Evolutionary conservation across 768 basidiomycete genomes (phyloP).

Genomic region (Cystobasidium onofrii): DNA sequence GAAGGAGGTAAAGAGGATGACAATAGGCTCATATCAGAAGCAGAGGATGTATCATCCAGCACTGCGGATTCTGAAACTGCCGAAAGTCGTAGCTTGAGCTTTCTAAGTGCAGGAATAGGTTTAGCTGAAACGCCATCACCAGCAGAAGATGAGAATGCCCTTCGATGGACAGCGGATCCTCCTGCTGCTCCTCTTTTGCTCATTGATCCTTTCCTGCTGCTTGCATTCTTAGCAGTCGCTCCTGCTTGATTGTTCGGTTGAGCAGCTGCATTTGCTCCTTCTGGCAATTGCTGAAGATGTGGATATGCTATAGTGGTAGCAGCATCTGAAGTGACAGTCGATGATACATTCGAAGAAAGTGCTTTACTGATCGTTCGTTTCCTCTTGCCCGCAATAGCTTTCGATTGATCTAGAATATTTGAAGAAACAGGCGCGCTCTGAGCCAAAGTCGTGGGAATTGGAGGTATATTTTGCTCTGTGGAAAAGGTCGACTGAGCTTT

Average conservation of each 20-base stretch:
- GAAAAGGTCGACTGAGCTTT: background rate
- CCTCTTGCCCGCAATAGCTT: background rate
- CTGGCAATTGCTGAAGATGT: background rate
- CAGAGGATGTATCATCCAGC: background rate
- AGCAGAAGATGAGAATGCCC: constrained; percentile 13
- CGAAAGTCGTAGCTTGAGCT: constrained; percentile 26
- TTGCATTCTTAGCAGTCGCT: background rate
- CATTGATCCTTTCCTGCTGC: background rate
- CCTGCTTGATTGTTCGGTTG: background rate
- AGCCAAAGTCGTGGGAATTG: background rate
- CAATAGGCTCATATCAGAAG: background rate
- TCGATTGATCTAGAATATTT: background rate
- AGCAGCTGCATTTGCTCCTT: background rate
- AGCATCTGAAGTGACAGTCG: no score
- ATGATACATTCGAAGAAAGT: background rate
- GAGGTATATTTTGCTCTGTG: background rate
- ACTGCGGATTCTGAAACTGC: background rate
- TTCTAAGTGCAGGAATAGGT: constrained; percentile 1
- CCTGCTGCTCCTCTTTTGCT: background rate
- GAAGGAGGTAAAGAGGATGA: background rate
- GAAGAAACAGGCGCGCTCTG: background rate
- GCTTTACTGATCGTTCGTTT: background rate
- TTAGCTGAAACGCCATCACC: background rate
- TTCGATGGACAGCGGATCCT: background rate
- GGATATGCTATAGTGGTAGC: background rate